Evolutionary conservation across 2,329 filamentous ascomycete genomes (phyloP).

Genomic region (Dothideomycetes sp.): DNA sequence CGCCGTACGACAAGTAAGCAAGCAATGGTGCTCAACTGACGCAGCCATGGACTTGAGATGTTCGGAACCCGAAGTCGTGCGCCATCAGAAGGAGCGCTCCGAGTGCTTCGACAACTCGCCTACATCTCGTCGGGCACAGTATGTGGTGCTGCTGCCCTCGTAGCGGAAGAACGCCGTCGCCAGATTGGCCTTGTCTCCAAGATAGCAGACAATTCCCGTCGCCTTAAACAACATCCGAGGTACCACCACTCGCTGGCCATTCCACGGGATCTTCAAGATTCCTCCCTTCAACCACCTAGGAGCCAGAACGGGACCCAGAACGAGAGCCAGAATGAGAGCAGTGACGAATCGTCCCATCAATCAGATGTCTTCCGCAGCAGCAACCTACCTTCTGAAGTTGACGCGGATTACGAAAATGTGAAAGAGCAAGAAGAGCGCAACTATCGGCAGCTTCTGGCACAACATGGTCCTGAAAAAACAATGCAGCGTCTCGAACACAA

Average conservation of each 20-base stretch:
- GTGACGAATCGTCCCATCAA: background rate
- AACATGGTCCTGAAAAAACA: too few relatives aligned
- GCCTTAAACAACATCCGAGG: slow-evolving; percentile 13
- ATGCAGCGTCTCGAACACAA: too few relatives aligned
- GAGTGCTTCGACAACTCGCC: slow-evolving; percentile 29
- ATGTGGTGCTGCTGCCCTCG: slow-evolving; percentile 26
- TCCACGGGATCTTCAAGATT: background rate
- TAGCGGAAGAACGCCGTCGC: slow-evolving; percentile 28
- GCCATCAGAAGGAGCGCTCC: slow-evolving; percentile 28
- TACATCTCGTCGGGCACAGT: slow-evolving; percentile 32
- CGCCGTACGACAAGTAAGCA: too few relatives aligned
- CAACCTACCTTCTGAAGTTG: slow-evolving; percentile 8
- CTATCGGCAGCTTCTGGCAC: too few relatives aligned
- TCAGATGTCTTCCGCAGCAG: slow-evolving; percentile 1
- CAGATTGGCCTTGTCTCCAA: slow-evolving; percentile 25
- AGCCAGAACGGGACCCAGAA: too few relatives aligned
- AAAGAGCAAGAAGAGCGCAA: too few relatives aligned
- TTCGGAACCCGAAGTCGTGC: slow-evolving; percentile 24
- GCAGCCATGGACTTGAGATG: slow-evolving; percentile 20
- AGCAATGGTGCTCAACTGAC: too few relatives aligned
- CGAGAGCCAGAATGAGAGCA: too few relatives aligned
- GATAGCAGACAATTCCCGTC: slow-evolving; percentile 26
- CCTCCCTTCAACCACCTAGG: background rate
- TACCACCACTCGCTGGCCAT: slow-evolving; percentile 3
- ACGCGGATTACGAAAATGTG: slow-evolving; percentile 8